phyloP scores from a whole-genome alignment of 768 basidiomycete genomes.

The Nidularia sp. region DNA sequence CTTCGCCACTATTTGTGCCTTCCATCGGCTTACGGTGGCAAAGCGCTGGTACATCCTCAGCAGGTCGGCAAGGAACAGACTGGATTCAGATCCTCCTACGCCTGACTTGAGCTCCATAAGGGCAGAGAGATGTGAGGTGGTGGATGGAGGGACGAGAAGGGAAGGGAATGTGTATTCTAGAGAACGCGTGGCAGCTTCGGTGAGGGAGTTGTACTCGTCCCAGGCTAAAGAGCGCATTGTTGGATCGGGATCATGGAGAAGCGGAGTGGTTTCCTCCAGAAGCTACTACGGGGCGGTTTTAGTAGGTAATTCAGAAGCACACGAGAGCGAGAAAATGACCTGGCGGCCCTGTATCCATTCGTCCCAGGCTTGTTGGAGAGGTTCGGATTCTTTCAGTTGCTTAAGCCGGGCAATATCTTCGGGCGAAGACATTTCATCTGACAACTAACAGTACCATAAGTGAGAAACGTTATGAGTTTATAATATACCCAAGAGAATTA shows the following conservation, averaged over 20 bases:
- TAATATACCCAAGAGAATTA: neutral
- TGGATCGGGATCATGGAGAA: constrained; percentile 72
- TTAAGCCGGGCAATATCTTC: constrained; percentile 59
- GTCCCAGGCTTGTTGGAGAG: constrained; percentile 66
- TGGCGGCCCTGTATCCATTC: constrained; percentile 51
- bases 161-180: constrained; percentile 53
- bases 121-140: constrained; percentile 65
- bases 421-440: constrained; percentile 46
- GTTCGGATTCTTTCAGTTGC: constrained; percentile 65
- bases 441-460: constrained; percentile 31
- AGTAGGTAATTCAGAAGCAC: neutral
- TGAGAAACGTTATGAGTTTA: constrained; percentile 1
- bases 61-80: constrained; percentile 75
- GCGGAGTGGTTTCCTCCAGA: constrained; percentile 53
- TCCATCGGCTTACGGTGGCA: constrained; percentile 56
- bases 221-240: constrained; percentile 70
- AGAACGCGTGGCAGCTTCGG: constrained; percentile 24
- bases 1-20: constrained; percentile 51
- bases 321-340: constrained; percentile 34
- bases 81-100: constrained; percentile 87
- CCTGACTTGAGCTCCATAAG: constrained; percentile 91
- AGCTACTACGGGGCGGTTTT: constrained; percentile 42
- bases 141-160: constrained; percentile 69
- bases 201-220: constrained; percentile 57
- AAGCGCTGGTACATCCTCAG: constrained; percentile 79